phyloP scores from a whole-genome alignment of 225 moss, liverwort and hornwort genomes.

The Physcomitrellopsis africana region DNA sequence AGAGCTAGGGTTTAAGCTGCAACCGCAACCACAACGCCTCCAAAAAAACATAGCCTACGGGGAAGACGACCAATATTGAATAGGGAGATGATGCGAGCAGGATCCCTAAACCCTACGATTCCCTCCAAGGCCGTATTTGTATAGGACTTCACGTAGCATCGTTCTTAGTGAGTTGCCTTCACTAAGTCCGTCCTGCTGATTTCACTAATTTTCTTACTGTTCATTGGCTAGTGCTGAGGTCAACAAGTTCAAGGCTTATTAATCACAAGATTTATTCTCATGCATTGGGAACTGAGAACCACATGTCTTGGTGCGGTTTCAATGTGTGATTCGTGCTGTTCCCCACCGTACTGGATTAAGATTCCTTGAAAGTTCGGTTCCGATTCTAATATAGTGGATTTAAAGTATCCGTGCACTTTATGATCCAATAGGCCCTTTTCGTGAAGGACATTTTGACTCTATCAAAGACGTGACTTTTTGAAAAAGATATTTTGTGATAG shows the following conservation, averaged over 20 bases:
- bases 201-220: no score
- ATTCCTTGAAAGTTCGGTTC: no score
- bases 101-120: slow-evolving; percentile 34
- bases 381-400: no score
- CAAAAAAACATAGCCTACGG: background rate
- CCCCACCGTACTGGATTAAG: no score
- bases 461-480: no score
- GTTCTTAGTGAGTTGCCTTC: no score
- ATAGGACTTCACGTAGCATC: no score
- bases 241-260: background rate
- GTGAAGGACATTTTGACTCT: no score
- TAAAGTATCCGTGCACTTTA: background rate
- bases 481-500: no score
- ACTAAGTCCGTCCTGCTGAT: no score
- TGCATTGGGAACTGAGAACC: background rate
- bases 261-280: background rate
- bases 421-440: background rate
- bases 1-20: slow-evolving; percentile 26
- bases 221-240: background rate
- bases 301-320: background rate
- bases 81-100: background rate
- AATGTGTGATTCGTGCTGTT: background rate
- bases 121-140: no score
- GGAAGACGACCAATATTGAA: background rate
- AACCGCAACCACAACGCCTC: background rate